Percentiles rank a stretch among this genome's conserved stretches.
These are phyloP conservation scores for Moelleriella libera DNA, from an alignment of 2,329 filamentous ascomycete genomes.

Conservation along the genomic window DNA sequence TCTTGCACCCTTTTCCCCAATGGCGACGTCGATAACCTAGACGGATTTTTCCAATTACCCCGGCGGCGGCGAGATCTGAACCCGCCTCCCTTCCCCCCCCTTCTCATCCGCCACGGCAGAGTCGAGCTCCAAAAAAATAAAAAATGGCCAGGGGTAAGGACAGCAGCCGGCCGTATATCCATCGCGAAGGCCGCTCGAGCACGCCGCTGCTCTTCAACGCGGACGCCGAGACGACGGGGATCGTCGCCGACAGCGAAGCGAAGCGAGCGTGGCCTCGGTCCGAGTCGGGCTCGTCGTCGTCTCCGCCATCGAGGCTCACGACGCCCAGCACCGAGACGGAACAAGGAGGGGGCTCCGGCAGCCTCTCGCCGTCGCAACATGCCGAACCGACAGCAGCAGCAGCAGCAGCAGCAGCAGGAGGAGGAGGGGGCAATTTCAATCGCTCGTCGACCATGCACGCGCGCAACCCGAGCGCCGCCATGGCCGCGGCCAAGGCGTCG, in stretches of 20 bases:
- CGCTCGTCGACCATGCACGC: slow-evolving; percentile 58
- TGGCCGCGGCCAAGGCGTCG: slow-evolving; percentile 16
- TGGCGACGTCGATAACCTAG: too few species aligned
- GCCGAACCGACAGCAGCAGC: slow-evolving; percentile 4
- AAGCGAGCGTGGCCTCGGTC: slow-evolving; percentile 3
- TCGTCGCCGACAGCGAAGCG: slow-evolving; percentile 10
- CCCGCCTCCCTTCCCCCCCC: neutral
- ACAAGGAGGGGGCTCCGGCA: slow-evolving; percentile 3
- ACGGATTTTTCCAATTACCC: too few species aligned
- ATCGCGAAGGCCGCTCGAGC: slow-evolving; percentile 6
- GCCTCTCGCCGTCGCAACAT: slow-evolving; percentile 1
- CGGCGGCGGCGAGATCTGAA: too few species aligned
- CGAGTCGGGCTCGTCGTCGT: slow-evolving; percentile 10
- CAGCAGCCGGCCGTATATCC: slow-evolving; percentile 3
- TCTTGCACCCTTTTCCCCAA: too few species aligned
- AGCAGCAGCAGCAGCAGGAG: too few species aligned
- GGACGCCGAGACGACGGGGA: slow-evolving; percentile 2
- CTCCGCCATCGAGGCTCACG: slow-evolving; percentile 11
- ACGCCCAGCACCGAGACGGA: slow-evolving; percentile 10
- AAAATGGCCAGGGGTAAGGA: slow-evolving; percentile 4
- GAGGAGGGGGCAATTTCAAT: slow-evolving; percentile 9
- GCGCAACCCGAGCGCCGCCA: slow-evolving; percentile 47
- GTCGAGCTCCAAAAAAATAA: neutral
- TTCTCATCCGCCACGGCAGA: neutral
- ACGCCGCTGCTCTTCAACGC: slow-evolving; percentile 9